Percentiles rank a stretch among this genome's conserved stretches.
phyloP scores from a whole-genome alignment of 345 rosid species.

The Populus tremula region DNA sequence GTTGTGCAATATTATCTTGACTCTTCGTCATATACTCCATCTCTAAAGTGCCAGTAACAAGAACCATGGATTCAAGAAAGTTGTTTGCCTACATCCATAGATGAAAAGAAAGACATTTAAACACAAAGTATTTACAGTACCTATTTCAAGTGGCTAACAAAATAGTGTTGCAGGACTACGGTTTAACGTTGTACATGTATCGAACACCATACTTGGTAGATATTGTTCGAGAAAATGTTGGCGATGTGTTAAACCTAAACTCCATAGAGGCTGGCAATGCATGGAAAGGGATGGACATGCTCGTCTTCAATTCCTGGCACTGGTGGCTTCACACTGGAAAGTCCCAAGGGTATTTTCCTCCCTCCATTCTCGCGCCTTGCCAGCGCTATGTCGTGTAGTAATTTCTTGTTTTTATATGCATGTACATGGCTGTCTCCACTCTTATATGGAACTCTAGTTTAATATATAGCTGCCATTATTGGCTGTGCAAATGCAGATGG shows the following conservation, averaged over 20 bases:
- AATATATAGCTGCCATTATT: neutral
- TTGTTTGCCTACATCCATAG: neutral
- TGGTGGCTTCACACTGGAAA: conserved; percentile 91
- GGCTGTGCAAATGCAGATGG: conserved; percentile 49
- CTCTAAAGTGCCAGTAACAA: too few relatives aligned
- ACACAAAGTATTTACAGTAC: neutral
- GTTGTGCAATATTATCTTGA: too few relatives aligned
- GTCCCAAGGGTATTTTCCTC: conserved; percentile 49
- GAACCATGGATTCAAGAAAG: too few relatives aligned
- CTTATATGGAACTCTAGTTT: neutral
- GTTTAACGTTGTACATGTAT: conserved; percentile 56
- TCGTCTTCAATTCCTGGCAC: conserved; percentile 90
- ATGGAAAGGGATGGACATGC: conserved; percentile 83
- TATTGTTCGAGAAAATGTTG: conserved; percentile 50
- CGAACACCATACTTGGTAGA: conserved; percentile 87
- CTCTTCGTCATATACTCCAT: too few relatives aligned
- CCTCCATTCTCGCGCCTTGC: neutral
- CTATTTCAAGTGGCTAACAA: neutral
- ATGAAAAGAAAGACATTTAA: neutral
- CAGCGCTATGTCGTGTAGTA: neutral
- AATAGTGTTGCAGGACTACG: conserved; percentile 52
- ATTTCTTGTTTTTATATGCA: neutral
- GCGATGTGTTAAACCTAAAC: conserved; percentile 62
- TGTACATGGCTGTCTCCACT: neutral
- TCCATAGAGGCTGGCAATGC: conserved; percentile 60